phyloP scores from a whole-genome alignment of 2,329 filamentous ascomycete species.

The Aspergillus hortae region DNA sequence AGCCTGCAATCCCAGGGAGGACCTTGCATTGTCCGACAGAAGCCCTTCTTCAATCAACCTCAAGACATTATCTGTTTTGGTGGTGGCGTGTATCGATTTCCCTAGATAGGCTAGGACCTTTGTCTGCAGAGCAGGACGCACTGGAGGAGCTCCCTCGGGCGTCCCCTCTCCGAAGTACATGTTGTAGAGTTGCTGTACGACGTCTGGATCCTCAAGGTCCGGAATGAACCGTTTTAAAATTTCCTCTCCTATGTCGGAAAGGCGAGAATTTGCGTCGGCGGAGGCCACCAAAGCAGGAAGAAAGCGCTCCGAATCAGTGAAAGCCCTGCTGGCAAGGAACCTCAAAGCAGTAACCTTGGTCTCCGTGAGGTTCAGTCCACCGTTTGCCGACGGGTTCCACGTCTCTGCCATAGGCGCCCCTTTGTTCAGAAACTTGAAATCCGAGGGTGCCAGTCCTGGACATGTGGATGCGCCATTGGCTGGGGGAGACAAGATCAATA shows the following conservation, averaged over 20 bases:
- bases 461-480: conserved; percentile 42
- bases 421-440: conserved; percentile 67
- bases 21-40: conserved; percentile 40
- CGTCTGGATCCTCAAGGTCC: conserved; percentile 62
- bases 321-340: conserved; percentile 80
- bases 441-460: conserved; percentile 61
- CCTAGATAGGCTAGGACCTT: conserved; percentile 72
- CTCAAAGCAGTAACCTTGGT: conserved; percentile 66
- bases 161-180: conserved; percentile 65
- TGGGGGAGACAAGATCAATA: conserved; percentile 65
- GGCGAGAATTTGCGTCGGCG: conserved; percentile 74
- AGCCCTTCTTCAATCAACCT: conserved; percentile 66
- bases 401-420: conserved; percentile 47
- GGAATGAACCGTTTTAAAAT: conserved; percentile 73
- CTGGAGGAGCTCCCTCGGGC: conserved; percentile 41
- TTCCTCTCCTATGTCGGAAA: conserved; percentile 83
- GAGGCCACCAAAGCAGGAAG: conserved; percentile 79
- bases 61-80: conserved; percentile 64
- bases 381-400: conserved; percentile 59
- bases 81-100: conserved; percentile 71
- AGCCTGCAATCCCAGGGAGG: conserved; percentile 64
- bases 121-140: conserved; percentile 68
- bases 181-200: conserved; percentile 65
- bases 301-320: conserved; percentile 78
- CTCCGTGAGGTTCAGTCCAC: conserved; percentile 64